A percentile compares a stretch with the other conserved stretches of the same genome.
Evolutionary conservation across 2,329 filamentous ascomycete species (phyloP).

Genomic region (Colletotrichum kahawae): DNA sequence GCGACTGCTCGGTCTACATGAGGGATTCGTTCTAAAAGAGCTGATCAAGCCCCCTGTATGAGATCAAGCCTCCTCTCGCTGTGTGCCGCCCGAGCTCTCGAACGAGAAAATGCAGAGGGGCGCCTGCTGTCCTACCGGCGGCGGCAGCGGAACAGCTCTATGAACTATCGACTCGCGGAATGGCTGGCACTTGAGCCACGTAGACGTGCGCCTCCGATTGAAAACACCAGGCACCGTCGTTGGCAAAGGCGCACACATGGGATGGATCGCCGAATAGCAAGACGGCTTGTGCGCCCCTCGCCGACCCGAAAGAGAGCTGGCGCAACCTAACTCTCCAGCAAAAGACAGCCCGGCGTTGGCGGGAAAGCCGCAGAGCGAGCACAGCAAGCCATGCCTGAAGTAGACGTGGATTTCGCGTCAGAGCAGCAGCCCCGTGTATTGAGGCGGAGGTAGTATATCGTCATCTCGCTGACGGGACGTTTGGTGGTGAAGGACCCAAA

Average conservation of each 20-base stretch:
- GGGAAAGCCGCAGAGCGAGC: not conserved
- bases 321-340: not conserved
- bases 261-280: not conserved
- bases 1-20: not conserved
- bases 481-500: not conserved
- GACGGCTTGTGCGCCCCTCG: not conserved
- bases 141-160: not conserved
- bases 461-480: not conserved
- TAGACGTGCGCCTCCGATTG: not conserved
- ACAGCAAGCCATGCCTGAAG: not conserved
- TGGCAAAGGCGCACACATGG: not conserved
- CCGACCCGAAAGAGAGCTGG: not conserved
- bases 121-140: not conserved
- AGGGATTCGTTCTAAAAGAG: not conserved
- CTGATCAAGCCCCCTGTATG: not conserved
- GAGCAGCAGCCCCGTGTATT: not conserved
- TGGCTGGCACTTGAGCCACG: constrained; percentile 1
- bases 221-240: constrained; percentile 9
- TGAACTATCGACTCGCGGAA: not conserved
- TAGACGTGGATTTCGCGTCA: not conserved
- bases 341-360: not conserved
- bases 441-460: not conserved
- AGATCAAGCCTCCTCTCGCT: not conserved
- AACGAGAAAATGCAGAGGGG: not conserved
- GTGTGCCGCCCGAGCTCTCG: not conserved